phyloP scores from a whole-genome alignment of 169 alveolate genomes.

The Eimeria acervulina region DNA sequence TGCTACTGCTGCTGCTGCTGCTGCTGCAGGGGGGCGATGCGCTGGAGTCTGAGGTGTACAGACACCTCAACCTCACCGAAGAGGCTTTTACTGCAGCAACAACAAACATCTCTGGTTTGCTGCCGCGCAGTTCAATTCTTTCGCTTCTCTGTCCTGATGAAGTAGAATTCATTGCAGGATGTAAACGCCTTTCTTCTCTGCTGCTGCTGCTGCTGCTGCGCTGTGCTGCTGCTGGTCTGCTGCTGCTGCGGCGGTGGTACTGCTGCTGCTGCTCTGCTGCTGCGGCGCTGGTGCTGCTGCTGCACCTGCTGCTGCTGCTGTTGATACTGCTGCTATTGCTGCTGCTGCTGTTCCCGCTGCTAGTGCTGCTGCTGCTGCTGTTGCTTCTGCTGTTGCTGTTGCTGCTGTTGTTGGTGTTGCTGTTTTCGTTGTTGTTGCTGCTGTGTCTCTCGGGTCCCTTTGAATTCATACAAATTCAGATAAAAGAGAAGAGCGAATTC shows the following conservation, averaged over 20 bases:
- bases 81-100: neutral
- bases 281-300: neutral
- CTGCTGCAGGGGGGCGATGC: slow-evolving; percentile 16
- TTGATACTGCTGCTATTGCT: slow-evolving; percentile 17
- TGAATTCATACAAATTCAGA: neutral
- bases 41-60: slow-evolving; percentile 13
- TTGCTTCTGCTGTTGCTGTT: neutral
- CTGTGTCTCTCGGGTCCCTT: no score
- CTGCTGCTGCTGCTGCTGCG: slow-evolving; percentile 24
- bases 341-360: neutral
- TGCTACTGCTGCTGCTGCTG: neutral
- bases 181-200: neutral
- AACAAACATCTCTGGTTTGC: neutral
- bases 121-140: neutral
- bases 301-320: neutral
- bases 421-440: neutral
- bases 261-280: slow-evolving; percentile 23
- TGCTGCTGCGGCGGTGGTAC: neutral
- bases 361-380: neutral
- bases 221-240: slow-evolving; percentile 20
- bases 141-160: neutral
- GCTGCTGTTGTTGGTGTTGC: neutral
- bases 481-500: neutral
- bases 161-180: neutral
- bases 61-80: slow-evolving; percentile 13